Percentiles rank a stretch among this genome's conserved stretches.
These are phyloP conservation scores for Austroboletus niveus DNA, from an alignment of 1,284 basidiomycete genomes.

Conservation along the genomic window DNA sequence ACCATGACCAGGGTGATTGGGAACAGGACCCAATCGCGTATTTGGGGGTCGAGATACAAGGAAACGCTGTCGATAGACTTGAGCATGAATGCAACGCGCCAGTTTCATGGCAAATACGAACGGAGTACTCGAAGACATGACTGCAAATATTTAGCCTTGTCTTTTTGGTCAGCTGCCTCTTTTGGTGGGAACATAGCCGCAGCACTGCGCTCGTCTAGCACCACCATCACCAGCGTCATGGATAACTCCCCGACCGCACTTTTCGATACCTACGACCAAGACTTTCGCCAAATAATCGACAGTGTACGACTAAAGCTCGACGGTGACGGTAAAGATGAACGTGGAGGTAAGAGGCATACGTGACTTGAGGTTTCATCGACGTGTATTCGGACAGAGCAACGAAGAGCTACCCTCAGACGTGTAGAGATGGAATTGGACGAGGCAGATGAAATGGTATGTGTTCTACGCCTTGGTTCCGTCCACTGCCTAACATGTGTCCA, in stretches of 20 bases:
- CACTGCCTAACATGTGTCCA: conserved; percentile 32
- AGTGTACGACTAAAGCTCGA: conserved; percentile 71
- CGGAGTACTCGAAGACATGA: conserved; percentile 43
- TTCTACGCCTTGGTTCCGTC: neutral
- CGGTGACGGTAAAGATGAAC: conserved; percentile 53
- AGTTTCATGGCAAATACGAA: conserved; percentile 27
- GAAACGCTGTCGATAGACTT: conserved; percentile 51
- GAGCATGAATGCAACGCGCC: conserved; percentile 8
- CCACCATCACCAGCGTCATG: conserved; percentile 42
- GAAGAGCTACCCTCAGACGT: conserved; percentile 78
- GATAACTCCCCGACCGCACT: conserved; percentile 76
- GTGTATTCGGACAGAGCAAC: conserved; percentile 58
- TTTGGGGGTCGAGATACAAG: conserved; percentile 89
- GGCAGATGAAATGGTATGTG: conserved; percentile 90
- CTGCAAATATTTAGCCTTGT: neutral
- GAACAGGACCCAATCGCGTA: conserved; percentile 92
- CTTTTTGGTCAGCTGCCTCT: conserved; percentile 24
- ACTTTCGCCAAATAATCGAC: conserved; percentile 72
- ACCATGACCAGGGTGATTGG: conserved; percentile 99
- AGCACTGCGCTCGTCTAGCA: conserved; percentile 10
- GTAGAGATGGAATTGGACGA: conserved; percentile 97
- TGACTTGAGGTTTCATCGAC: neutral
- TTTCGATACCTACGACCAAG: conserved; percentile 81
- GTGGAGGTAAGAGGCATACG: conserved; percentile 45
- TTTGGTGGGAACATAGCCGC: conserved; percentile 24